Evolutionary conservation across 495 filamentous ascomycete species (phyloP), one percentile per base, ranked within the genome.

Genomic region (Neurospora sp.): DNA sequence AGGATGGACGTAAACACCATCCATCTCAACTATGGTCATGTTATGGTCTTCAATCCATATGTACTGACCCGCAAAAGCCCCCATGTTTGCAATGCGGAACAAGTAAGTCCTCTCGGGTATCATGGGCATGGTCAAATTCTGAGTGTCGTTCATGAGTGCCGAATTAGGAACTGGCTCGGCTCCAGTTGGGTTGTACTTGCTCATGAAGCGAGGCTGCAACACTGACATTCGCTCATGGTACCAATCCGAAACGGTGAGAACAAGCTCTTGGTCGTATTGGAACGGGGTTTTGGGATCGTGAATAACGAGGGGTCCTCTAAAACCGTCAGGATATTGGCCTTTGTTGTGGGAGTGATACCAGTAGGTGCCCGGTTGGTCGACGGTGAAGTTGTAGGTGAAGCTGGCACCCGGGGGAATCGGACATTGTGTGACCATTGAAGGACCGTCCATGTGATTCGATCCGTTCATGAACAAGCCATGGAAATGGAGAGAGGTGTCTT

Each of bases 341-440:
- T 83, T 82, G 20, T 85, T 84, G 76, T 94, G 92, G 14, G 89
- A 92, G 78, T 94, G 92, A 76, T 94, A 94, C 93, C 93, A 94
- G 80, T 93, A 94, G 0, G 91, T 92, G 39, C 92, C 92, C 12
- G 88, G 88, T 78, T 94, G 90, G 72, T 91, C 83, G 22, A 88
- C 90, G 8, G 89, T 92, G 78, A 95, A 95, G 77, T 94, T 89
- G 77, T 94, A 94, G 7, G 86, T 91, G 68, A 94, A 87, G 35
- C 83, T 87, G 37, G 81, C 78, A 10, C 91, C 92, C 0, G 92
- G 90, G 10, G 85, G 80, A 53, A 93, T 85, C 1, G 87, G 79
- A 72, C 92, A 94, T 76, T 94, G 92, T 0, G 91, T 89, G 11
- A 89, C 87, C 61, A 87, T 85, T 4, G 87, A 80, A 5, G 92